Evolutionary conservation across 2,329 filamentous ascomycete species (phyloP).

Genomic region (Paracorniculantispora psalliotae): DNA sequence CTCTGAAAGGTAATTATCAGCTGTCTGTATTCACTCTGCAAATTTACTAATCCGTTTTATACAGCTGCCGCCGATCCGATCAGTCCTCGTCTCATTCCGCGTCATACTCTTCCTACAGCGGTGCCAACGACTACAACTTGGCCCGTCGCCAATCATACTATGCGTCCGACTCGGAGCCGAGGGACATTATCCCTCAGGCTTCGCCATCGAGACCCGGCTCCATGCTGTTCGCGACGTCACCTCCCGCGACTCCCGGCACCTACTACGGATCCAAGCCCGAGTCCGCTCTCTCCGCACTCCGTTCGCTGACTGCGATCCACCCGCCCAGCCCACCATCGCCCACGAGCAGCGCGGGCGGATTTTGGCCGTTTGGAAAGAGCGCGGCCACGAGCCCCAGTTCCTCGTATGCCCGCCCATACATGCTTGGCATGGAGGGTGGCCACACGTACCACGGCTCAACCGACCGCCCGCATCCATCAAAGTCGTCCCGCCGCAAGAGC

Average conservation of each 20-base stretch:
- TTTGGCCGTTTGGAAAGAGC: constrained; percentile 48
- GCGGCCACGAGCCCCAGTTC: constrained; percentile 47
- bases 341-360: constrained; percentile 40
- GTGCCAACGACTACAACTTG: constrained; percentile 27
- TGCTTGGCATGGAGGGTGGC: constrained; percentile 48
- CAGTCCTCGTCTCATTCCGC: constrained; percentile 30
- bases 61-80: constrained; percentile 51
- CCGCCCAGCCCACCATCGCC: constrained; percentile 54
- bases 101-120: constrained; percentile 18
- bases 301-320: constrained; percentile 42
- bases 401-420: constrained; percentile 42
- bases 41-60: constrained; percentile 16
- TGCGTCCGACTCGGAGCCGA: constrained; percentile 45
- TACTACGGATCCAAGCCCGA: constrained; percentile 29
- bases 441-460: constrained; percentile 33
- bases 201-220: constrained; percentile 57
- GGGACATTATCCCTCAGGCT: constrained; percentile 59
- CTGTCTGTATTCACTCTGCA: constrained; percentile 1
- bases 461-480: constrained; percentile 53
- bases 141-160: constrained; percentile 40
- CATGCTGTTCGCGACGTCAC: constrained; percentile 47
- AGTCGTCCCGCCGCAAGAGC: constrained; percentile 56
- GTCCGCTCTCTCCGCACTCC: constrained; percentile 51
- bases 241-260: constrained; percentile 42
- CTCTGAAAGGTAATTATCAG: constrained; percentile 49